A percentile compares a stretch with the other conserved stretches of the same genome.
Conservation (phyloP, 768 basidiomycete genomes). For the Tylopilus rubrobrunneus region DNA sequence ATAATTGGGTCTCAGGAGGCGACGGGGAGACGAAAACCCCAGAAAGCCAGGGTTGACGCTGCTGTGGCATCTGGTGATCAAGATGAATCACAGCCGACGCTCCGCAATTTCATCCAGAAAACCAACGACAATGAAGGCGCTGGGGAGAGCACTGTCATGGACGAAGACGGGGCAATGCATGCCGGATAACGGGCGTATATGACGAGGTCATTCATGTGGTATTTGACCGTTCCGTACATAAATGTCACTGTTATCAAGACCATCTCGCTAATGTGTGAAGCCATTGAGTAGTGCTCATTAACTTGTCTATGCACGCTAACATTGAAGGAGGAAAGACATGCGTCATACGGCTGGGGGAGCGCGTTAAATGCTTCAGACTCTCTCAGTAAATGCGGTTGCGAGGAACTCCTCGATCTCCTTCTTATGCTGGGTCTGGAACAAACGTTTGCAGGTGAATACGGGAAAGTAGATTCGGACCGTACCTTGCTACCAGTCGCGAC, state of each 20-base stretch:
- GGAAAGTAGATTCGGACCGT: slow-evolving; percentile 7
- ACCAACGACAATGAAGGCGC: slow-evolving; percentile 22
- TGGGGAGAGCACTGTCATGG: slow-evolving; percentile 38
- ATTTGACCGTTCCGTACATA: too few species aligned
- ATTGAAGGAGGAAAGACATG: not conserved
- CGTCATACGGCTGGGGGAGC: not conserved
- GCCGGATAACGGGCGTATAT: slow-evolving; percentile 22
- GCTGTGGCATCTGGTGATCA: slow-evolving; percentile 13
- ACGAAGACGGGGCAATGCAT: slow-evolving; percentile 63
- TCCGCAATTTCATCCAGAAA: slow-evolving; percentile 48
- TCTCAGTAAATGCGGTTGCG: slow-evolving; percentile 50
- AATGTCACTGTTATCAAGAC: too few species aligned
- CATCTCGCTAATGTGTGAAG: not conserved
- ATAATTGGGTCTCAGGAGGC: slow-evolving; percentile 55
- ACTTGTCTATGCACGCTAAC: slow-evolving; percentile 5
- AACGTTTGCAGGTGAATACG: not conserved
- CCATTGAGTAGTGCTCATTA: not conserved
- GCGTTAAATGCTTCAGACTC: not conserved
- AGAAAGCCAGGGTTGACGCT: slow-evolving; percentile 27
- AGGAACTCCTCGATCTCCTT: slow-evolving; percentile 83
- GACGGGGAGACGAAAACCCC: slow-evolving; percentile 40
- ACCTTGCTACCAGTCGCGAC: slow-evolving; percentile 92
- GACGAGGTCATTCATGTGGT: too few species aligned
- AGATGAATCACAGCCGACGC: slow-evolving; percentile 33
- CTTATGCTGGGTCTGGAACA: slow-evolving; percentile 70